These are phyloP conservation scores for Patellaria atrata DNA, from an alignment of 495 filamentous ascomycete species.

Conservation along the genomic window DNA sequence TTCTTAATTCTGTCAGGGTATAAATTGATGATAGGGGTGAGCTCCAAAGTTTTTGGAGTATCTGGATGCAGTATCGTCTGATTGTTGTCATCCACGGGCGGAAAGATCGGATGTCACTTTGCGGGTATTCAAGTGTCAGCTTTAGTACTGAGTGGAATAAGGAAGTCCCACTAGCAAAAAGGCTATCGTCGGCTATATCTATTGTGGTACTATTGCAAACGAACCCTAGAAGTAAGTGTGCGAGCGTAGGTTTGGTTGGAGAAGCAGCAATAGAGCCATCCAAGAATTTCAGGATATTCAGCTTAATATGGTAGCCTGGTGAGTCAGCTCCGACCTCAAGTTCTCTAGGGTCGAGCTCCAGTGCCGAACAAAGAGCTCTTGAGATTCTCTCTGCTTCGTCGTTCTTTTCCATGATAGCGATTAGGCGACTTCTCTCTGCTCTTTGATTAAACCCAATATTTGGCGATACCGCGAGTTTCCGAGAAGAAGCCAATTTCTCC, in stretches of 20 bases:
- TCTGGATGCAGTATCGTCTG: slow-evolving; percentile 59
- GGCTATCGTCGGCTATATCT: slow-evolving; percentile 43
- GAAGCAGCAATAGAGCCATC: slow-evolving; percentile 58
- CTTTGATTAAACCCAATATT: slow-evolving; percentile 18
- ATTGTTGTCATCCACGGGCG: slow-evolving; percentile 57
- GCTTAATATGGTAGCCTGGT: slow-evolving; percentile 58
- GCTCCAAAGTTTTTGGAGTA: slow-evolving; percentile 68
- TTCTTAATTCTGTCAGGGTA: slow-evolving; percentile 62
- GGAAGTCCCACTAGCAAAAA: slow-evolving; percentile 52
- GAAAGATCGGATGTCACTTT: slow-evolving; percentile 43
- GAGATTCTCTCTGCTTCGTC: slow-evolving; percentile 56
- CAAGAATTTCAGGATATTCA: slow-evolving; percentile 67
- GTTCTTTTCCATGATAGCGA: slow-evolving; percentile 59
- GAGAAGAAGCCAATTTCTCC: slow-evolving; percentile 70
- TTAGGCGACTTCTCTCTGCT: slow-evolving; percentile 58
- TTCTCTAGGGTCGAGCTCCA: slow-evolving; percentile 47
- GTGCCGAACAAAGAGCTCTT: slow-evolving; percentile 47
- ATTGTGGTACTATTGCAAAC: slow-evolving; percentile 52
- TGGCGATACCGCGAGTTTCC: slow-evolving; percentile 41
- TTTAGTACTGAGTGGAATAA: slow-evolving; percentile 69
- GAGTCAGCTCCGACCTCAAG: slow-evolving; percentile 45
- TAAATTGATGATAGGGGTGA: slow-evolving; percentile 64
- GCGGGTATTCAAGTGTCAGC: slow-evolving; percentile 47
- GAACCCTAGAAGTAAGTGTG: slow-evolving; percentile 85
- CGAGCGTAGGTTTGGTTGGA: slow-evolving; percentile 61